Evolutionary conservation across 768 basidiomycete species (phyloP).

Genomic region (Trametes punicea): DNA sequence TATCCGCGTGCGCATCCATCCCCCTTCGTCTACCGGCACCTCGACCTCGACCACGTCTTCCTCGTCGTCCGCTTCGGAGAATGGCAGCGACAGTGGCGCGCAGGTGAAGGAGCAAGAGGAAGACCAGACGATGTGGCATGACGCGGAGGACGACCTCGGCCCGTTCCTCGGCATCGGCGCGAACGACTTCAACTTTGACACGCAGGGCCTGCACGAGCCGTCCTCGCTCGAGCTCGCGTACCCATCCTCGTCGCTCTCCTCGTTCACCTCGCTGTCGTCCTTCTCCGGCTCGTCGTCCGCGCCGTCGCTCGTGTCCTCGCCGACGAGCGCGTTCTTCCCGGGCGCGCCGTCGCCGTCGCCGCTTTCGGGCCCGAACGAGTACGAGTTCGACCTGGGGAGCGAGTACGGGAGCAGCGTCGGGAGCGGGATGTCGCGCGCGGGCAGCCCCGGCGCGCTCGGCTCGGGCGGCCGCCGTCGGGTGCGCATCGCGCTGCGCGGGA

Average conservation of each 20-base stretch:
- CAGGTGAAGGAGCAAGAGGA: slow-evolving; percentile 23
- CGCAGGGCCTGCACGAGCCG: not conserved
- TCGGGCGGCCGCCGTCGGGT: slow-evolving; percentile 47
- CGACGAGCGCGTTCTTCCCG: slow-evolving; percentile 14
- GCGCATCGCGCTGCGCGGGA: slow-evolving; percentile 62
- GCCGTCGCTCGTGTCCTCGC: slow-evolving; percentile 5
- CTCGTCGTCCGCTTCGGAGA: slow-evolving; percentile 32
- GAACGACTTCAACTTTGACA: slow-evolving; percentile 20
- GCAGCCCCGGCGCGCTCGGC: slow-evolving; percentile 18
- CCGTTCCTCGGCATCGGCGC: slow-evolving; percentile 59
- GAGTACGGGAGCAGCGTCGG: slow-evolving; percentile 18
- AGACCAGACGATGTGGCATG: slow-evolving; percentile 32
- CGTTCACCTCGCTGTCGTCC: not conserved
- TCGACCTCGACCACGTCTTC: slow-evolving; percentile 33
- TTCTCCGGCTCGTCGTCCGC: slow-evolving; percentile 11
- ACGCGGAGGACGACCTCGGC: slow-evolving; percentile 35
- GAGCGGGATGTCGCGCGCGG: slow-evolving; percentile 20
- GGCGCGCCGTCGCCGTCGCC: slow-evolving; percentile 16
- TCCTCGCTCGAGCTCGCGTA: not conserved
- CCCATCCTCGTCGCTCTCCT: not conserved
- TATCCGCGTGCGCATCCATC: slow-evolving; percentile 72
- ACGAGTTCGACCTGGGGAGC: slow-evolving; percentile 20
- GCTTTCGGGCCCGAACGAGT: slow-evolving; percentile 9
- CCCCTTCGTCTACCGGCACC: slow-evolving; percentile 36
- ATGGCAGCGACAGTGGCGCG: slow-evolving; percentile 28